A percentile compares a stretch with the other conserved stretches of the same genome.
Evolutionary conservation across 139 green algal genomes (phyloP).

Genomic region (Chlamydomonas applanata): DNA sequence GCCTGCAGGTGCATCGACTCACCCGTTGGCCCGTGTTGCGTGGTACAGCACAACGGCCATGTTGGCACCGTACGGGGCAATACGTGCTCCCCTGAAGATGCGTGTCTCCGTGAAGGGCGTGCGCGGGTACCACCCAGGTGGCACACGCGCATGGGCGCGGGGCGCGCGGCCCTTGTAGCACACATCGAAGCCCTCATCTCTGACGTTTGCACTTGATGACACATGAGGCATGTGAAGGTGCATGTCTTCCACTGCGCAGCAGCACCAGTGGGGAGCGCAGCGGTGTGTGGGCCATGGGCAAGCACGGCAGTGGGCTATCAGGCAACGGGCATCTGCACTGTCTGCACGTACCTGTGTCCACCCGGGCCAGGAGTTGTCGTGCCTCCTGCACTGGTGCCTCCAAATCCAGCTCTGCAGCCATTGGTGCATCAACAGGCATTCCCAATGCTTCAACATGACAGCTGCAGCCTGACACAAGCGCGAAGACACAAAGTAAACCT

Average conservation of each 20-base stretch:
- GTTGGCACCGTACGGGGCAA: constrained; percentile 45
- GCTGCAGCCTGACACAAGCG: too few relatives aligned
- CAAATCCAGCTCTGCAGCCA: too few relatives aligned
- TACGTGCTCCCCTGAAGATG: constrained; percentile 32
- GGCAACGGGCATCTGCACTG: neutral
- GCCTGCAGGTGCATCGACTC: neutral
- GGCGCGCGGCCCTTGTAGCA: too few relatives aligned
- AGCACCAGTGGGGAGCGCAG: neutral
- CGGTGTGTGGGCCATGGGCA: neutral
- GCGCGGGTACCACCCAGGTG: constrained; percentile 9
- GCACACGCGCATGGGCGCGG: neutral
- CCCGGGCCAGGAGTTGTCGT: neutral
- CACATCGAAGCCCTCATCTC: neutral
- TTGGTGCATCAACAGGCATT: too few relatives aligned
- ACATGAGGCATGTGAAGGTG: too few relatives aligned
- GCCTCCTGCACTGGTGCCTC: too few relatives aligned
- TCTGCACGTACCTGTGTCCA: neutral
- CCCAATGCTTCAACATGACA: too few relatives aligned
- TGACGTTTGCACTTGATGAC: neutral
- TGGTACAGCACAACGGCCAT: constrained; percentile 47
- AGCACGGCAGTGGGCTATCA: neutral
- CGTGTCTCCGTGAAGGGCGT: constrained; percentile 12
- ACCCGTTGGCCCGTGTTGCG: neutral
- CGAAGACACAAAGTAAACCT: too few relatives aligned
- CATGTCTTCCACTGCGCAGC: neutral